Percentiles rank a stretch among this genome's conserved stretches.
phyloP scores from a whole-genome alignment of 495 filamentous ascomycete genomes.

The Aspergillus indologenus region DNA sequence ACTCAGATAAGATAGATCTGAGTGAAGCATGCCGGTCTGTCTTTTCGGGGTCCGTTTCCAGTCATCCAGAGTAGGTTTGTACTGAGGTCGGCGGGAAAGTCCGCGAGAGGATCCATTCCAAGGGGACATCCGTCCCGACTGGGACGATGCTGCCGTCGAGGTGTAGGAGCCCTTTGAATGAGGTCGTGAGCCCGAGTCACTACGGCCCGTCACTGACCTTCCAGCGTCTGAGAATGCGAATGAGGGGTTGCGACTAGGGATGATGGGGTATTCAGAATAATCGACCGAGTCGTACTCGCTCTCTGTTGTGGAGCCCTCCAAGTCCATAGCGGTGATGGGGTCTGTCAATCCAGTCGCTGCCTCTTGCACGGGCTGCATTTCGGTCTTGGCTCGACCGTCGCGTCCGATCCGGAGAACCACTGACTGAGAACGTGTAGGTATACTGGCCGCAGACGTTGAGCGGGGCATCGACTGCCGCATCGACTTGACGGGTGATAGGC shows the following conservation, averaged over 20 bases:
- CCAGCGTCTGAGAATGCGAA: constrained; percentile 58
- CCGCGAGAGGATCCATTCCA: constrained; percentile 38
- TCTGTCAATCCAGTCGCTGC: constrained; percentile 39
- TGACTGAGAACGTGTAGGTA: constrained; percentile 40
- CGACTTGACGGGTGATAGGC: constrained; percentile 38
- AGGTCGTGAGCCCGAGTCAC: constrained; percentile 52
- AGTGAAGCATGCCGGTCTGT: constrained; percentile 32
- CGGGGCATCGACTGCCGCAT: constrained; percentile 33
- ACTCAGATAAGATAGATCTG: constrained; percentile 36
- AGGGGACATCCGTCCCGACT: constrained; percentile 43
- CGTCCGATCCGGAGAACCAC: constrained; percentile 70
- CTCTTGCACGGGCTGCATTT: constrained; percentile 59
- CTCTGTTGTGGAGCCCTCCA: constrained; percentile 47
- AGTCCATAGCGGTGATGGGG: constrained; percentile 40
- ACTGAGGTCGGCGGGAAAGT: constrained; percentile 26
- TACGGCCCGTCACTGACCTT: constrained; percentile 47
- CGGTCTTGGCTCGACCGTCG: constrained; percentile 67
- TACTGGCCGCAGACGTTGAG: constrained; percentile 29
- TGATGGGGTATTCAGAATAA: constrained; percentile 63
- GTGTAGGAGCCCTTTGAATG: constrained; percentile 51
- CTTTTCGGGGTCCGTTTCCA: constrained; percentile 38
- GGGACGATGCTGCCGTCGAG: constrained; percentile 42
- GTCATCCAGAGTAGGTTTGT: constrained; percentile 32
- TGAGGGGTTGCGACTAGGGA: constrained; percentile 60
- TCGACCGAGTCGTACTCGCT: constrained; percentile 57